phyloP scores from a whole-genome alignment of 202 grass and related monocot genomes.

The Dendrocalamus latiflorus region DNA sequence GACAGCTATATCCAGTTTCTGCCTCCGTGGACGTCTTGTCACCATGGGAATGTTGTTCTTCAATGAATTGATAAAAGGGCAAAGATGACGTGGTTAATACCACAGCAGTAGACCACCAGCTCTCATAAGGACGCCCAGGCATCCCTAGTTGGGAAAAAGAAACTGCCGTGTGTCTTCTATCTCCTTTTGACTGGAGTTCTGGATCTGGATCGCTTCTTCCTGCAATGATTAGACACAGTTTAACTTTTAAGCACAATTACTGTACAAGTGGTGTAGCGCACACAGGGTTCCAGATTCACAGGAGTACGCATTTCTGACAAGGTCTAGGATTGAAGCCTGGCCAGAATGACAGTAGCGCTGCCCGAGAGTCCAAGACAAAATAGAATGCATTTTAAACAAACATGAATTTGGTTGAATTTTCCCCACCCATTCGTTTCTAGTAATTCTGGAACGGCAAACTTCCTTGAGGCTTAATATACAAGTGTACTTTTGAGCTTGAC shows the following conservation, averaged over 20 bases:
- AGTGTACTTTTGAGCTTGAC: neutral
- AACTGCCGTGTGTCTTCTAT: constrained; percentile 19
- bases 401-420: neutral
- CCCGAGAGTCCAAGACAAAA: neutral
- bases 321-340: neutral
- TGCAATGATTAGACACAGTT: constrained; percentile 26
- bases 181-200: constrained; percentile 55
- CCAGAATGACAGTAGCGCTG: neutral
- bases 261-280: neutral
- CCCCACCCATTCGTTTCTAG: neutral
- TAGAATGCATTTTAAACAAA: neutral
- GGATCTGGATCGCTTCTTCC: constrained; percentile 48
- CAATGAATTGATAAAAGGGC: neutral
- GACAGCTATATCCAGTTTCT: neutral
- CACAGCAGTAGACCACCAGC: neutral
- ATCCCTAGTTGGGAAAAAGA: neutral
- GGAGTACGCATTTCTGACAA: neutral
- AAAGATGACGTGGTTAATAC: neutral
- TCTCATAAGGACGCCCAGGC: neutral
- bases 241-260: neutral
- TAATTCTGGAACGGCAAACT: neutral
- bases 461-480: neutral
- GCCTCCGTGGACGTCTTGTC: neutral
- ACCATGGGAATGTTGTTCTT: neutral
- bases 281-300: neutral